Base-by-base conservation (phyloP, 768 basidiomycete species). In the Arthromyces matolae region DNA sequence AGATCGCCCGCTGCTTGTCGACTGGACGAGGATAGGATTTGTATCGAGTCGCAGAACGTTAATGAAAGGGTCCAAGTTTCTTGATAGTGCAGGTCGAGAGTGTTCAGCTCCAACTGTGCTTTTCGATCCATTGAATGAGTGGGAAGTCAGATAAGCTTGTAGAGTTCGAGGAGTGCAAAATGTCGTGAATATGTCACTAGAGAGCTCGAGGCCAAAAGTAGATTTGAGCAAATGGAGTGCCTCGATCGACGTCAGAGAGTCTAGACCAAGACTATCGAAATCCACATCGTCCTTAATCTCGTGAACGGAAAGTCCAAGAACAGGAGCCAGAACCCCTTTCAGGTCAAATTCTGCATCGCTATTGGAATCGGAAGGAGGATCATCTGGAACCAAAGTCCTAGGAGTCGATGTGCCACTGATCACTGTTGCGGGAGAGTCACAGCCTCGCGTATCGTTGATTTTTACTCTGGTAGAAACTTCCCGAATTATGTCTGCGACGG, bases 201-300 rank as follows among this genome's bases (percentile, higher is more conserved):
- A 75, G 8, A 85, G 56, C 3, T 68, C 60, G 25, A 75, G 49
- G 16, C 65, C 62, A 42, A 73, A 70, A 39, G 71, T 68, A 4
- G 63, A 61, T 49, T 68, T 67, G 32, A 86, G 55, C 1, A 67
- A 67, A 32, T 81, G 73, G 6, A 77, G 67, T 27, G 73, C 74
- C 54, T 88, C 86, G 47, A 86, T 82, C 1, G 79, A 77, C 18
- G 77, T 75, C 44, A 88, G 61, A 1, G 84, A 86, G 54, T 86
- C 83, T 18, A 86, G 62, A 3, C 85, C 84, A 12, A 85, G 67
- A 0, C 65, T 60, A 14, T 68, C 69, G 7, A 87, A 65, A 18
- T 78, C 71, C 0, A 63, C 58, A 14, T 75, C 72, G 23, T 78
- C 78, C 1, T 60, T 47, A 20, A 86, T 66, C 14, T 68, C 66